Base-by-base conservation (phyloP, 345 rosid species). In the Orychophragmus violaceus region DNA sequence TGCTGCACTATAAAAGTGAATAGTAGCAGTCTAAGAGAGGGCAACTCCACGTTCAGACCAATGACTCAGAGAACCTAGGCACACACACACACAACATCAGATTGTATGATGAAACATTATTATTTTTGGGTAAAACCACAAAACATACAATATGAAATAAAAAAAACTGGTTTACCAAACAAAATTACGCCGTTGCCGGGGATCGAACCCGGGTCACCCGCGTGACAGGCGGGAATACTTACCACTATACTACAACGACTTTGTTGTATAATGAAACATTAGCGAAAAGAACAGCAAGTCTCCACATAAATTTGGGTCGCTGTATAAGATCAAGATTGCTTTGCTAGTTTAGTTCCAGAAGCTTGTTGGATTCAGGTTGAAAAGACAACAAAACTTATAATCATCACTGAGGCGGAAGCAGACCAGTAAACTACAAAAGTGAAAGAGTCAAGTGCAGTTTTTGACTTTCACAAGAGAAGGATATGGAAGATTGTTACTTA, bases 161-260 rank as follows among this genome's bases (percentile, higher is more conserved):
- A n/a, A n/a, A n/a, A n/a, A n/a, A n/a, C n/a, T n/a, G n/a, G n/a
- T n/a, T n/a, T n/a, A n/a, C n/a, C n/a, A n/a, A n/a, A n/a, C n/a
- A 46, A 0, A 0, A 0, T 0, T 0, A 0, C 76, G 76, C 76
- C 76, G 71, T 64, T 64, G 71, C 76, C 71, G 71, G 71, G 60
- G 85, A 85, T 87, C 97, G 97, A 87, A 86, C 93, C 83, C 94
- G 89, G 94, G 97, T 83, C 93, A 24, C 91, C 92, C 83, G 86
- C 85, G 88, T 93, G 98, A 90, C 92, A 87, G 96, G 82, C 91
- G 84, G 87, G 83, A 78, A 87, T 86, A 84, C 91, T 86, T 0
- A 86, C 94, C 95, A 83, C 97, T 82, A 87, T 87, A 89, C 93
- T 87, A 87, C 95, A 86, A 92, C 95, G 88, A 85, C 90, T 46